Evolutionary conservation across 768 basidiomycete genomes (phyloP), one percentile per base, ranked within the genome.

Genomic region (Suillus weaverae): DNA sequence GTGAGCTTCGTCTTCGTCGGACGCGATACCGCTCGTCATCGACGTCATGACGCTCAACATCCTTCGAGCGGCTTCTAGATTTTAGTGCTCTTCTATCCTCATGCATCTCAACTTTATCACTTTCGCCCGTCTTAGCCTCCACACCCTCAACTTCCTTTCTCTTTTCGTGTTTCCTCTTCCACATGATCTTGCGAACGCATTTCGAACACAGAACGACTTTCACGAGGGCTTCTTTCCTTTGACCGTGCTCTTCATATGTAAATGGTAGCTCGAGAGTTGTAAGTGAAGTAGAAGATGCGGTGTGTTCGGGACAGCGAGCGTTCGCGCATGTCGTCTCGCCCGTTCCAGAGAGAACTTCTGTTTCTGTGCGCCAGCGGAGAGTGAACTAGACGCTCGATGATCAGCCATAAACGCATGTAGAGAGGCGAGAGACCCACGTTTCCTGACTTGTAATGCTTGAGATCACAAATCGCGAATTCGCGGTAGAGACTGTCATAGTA

Each of bases 361-460:
- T 80, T 72, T 97, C 95, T 0, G 95, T 95, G 39, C 97, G 83
- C 97, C 97, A 99, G 16, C 97, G 89, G 5, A 99, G 83, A 0
- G 95, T 88, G 73, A 99, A 90, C 89, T 20, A 55, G 4, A 51
- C n/a, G 26, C 13, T 36, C 48, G 9, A 33, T 66, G 57, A 33
- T 38, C 30, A 65, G 22, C 13, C 46, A 64, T 16, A 44, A 46
- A 11, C n/a, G 36, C 61, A 18, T 35, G 44, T 44, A 46, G 53
- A 8, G 14, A 8, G 16, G 30, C 4, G 55, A 44, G 41, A 30
- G 33, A 73, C 89, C 67, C 66, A 96, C 94, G 66, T 92, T 90
- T 18, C 94, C 92, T 0, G 91, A 88, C 79, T 95, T 97, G 82
- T 93, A 97, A 73, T 98, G 97, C 79, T 98, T 98, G 65, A 98